Percentiles rank a stretch among this genome's conserved stretches.
phyloP scores from a whole-genome alignment of 345 rosid genomes.

The Pelargonium nanum region DNA sequence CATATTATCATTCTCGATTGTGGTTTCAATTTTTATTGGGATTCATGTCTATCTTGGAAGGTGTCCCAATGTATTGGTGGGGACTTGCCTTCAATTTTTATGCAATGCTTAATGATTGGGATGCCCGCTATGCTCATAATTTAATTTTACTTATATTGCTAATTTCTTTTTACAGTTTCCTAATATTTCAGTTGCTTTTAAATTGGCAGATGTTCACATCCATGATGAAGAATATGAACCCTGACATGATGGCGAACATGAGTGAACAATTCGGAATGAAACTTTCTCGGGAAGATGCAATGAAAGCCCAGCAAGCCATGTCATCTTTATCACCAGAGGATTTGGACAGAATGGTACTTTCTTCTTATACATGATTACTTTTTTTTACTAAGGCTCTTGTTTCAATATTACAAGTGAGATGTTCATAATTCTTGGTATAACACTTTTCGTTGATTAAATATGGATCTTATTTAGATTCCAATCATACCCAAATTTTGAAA shows the following conservation, averaged over 20 bases:
- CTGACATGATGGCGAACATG: conserved; percentile 95
- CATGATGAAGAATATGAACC: conserved; percentile 85
- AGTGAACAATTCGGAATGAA: conserved; percentile 84
- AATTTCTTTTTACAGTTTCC: background rate
- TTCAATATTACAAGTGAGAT: no score
- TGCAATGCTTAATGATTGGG: no score
- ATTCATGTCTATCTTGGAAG: no score
- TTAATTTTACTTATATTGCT: no score
- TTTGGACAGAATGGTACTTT: conserved; percentile 76
- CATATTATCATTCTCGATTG: no score
- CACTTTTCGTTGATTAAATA: no score
- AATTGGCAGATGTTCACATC: conserved; percentile 66
- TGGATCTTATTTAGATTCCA: no score
- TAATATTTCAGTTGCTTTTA: conserved; percentile 5
- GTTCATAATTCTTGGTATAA: no score
- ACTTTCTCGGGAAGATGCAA: conserved; percentile 78
- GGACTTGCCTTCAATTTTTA: background rate
- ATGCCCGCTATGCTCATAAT: no score
- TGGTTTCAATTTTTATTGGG: no score
- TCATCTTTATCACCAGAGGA: conserved; percentile 71
- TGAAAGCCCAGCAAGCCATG: conserved; percentile 84
- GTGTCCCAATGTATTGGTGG: background rate
- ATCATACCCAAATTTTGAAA: no score
- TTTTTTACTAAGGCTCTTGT: background rate
- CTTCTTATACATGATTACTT: no score